Evolutionary conservation across 306 rosid genomes (phyloP).

Genomic region (Pyrus bretschneideri): DNA sequence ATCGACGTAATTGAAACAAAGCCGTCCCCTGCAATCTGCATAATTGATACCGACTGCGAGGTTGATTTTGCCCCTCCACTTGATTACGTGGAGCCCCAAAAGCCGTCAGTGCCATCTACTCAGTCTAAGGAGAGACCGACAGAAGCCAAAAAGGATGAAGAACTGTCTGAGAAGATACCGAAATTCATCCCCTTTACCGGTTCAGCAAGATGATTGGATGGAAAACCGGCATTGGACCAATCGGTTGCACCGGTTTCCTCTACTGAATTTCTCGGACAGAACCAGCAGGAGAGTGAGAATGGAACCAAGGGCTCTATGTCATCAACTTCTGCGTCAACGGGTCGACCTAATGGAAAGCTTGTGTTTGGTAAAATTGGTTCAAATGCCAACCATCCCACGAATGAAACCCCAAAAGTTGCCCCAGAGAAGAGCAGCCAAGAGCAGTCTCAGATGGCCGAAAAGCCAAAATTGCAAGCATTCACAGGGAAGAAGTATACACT

Average conservation of each 20-base stretch:
- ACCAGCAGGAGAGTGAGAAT: not conserved
- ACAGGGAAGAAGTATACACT: conserved; percentile 6
- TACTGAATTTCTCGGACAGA: not conserved
- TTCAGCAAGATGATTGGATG: not conserved
- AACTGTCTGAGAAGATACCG: not conserved
- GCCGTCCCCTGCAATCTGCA: conserved; percentile 1
- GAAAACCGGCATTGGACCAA: not conserved
- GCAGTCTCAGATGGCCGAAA: not conserved
- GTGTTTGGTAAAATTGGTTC: not conserved
- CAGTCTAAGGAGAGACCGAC: not conserved
- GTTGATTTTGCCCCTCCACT: conserved; percentile 13
- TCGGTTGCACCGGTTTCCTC: not conserved
- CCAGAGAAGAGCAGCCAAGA: not conserved
- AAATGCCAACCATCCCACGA: not conserved
- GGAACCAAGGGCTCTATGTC: not conserved
- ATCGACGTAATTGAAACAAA: conserved; percentile 3
- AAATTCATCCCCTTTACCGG: conserved; percentile 4
- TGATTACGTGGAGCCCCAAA: conserved; percentile 2
- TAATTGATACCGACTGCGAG: conserved; percentile 10
- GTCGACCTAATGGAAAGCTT: not conserved
- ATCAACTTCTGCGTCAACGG: not conserved
- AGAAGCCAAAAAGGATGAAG: not conserved
- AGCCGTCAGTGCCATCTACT: not conserved
- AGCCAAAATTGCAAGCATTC: not conserved
- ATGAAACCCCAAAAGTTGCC: not conserved